These are phyloP conservation scores for Parachlorella kessleri DNA, from an alignment of 139 green algal genomes.

Conservation along the genomic window DNA sequence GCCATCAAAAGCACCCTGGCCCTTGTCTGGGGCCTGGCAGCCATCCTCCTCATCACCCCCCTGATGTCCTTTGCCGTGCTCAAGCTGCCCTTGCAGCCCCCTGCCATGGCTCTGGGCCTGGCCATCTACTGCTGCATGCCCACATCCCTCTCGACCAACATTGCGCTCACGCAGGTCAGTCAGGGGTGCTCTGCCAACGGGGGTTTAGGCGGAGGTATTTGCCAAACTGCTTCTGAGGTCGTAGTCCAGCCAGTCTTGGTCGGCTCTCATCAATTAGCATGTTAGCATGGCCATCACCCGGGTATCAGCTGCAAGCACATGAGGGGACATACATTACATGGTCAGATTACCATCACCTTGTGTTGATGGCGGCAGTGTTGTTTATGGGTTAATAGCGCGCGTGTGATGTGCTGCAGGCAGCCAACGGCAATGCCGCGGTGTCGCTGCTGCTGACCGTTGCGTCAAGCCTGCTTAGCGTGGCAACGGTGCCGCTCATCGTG, in stretches of 20 bases:
- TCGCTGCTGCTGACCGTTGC: slow-evolving; percentile 77
- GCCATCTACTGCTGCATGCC: slow-evolving; percentile 79
- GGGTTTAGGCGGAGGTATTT: too few relatives aligned
- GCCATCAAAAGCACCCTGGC: slow-evolving; percentile 17
- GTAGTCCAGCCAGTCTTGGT: too few relatives aligned
- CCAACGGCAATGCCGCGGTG: slow-evolving; percentile 71
- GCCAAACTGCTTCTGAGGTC: too few relatives aligned
- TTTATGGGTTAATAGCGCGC: too few relatives aligned
- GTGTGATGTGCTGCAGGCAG: slow-evolving; percentile 34
- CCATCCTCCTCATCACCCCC: slow-evolving; percentile 63
- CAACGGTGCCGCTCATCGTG: slow-evolving; percentile 74
- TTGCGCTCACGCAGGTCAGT: slow-evolving; percentile 46
- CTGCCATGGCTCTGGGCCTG: slow-evolving; percentile 56
- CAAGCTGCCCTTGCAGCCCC: slow-evolving; percentile 49
- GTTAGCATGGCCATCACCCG: too few relatives aligned
- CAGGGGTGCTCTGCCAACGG: too few relatives aligned
- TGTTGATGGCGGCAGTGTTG: too few relatives aligned
- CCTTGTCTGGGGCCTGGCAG: slow-evolving; percentile 27
- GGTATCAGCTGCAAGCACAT: too few relatives aligned
- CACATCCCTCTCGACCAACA: slow-evolving; percentile 61
- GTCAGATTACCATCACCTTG: too few relatives aligned
- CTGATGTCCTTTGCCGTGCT: slow-evolving; percentile 35
- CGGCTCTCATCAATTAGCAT: too few relatives aligned
- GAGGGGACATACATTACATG: too few relatives aligned
- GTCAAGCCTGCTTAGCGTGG: slow-evolving; percentile 73